Evolutionary conservation across 164 flowering plant genomes (phyloP).

Genomic region (Nelumbo lutea): DNA sequence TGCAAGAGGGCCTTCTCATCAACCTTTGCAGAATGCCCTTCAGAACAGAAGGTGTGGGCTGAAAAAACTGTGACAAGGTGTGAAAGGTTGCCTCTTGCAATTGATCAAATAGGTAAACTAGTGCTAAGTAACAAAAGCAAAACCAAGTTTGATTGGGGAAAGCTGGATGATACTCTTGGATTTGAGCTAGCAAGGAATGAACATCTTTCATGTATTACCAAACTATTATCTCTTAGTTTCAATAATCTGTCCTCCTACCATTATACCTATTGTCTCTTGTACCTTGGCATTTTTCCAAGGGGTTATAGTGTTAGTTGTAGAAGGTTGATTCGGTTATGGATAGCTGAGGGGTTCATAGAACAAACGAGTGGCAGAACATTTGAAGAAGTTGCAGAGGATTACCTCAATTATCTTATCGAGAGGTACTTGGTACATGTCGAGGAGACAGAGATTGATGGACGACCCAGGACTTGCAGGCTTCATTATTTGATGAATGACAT

Average conservation of each 20-base stretch:
- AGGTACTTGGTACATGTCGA: slow-evolving; percentile 8
- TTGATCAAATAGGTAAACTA: background rate
- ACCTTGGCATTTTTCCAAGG: background rate
- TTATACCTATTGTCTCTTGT: slow-evolving; percentile 1
- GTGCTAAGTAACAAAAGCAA: background rate
- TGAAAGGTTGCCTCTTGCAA: background rate
- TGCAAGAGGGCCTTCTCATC: slow-evolving; percentile 5
- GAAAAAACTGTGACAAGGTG: background rate
- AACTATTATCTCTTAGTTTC: slow-evolving; percentile 1
- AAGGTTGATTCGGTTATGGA: background rate
- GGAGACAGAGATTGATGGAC: background rate
- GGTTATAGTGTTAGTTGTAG: background rate
- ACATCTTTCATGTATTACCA: background rate
- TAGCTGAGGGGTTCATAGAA: slow-evolving; percentile 3
- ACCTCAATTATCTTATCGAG: background rate
- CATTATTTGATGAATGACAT: slow-evolving; percentile 17
- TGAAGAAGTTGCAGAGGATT: slow-evolving; percentile 5
- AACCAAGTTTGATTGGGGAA: background rate
- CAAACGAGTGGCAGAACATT: background rate
- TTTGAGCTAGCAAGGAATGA: background rate
- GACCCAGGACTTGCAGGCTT: background rate
- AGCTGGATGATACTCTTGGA: background rate
- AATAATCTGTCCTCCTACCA: background rate
- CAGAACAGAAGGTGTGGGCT: background rate
- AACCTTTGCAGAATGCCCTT: background rate